Base-by-base conservation (phyloP, 1,139 yeast species). In the Suhomyces yuchorum region DNA sequence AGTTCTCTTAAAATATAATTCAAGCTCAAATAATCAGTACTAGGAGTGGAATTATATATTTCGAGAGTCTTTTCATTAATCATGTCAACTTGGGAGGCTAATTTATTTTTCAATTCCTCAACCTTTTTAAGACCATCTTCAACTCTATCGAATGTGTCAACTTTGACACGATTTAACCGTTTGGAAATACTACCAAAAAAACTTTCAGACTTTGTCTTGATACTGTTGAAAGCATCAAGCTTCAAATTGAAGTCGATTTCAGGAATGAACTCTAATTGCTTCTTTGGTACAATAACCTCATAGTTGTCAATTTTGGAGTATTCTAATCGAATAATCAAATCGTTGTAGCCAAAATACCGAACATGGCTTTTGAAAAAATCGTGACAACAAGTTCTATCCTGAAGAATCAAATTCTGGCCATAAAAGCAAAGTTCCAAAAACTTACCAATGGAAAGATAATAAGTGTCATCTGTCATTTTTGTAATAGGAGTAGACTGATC, bases 361-460 rank as follows among this genome's bases (percentile, higher is more conserved):
- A 87, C 81, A 62, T 91, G 96, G 53, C 85, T 88, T 43, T 84
- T 80, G 56, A 89, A 87, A 50, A 86, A 84, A 59, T 89, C 89
- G 64, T 93, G 97, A 1, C 74, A 66, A 64, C 99, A 95, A 3
- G 50, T 46, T 28, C 49, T 46, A 2, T 84, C 86, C 20, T 74
- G 64, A 60, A 82, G 67, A 57, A 75, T 66, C 63, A 75, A 72
- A 48, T 71, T 67, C 28, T 70, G 66, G 44, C 96, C 90, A 87
- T 96, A 91, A 61, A 91, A 92, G 36, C 87, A 75, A 23, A 92
- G 70, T 66, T 95, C 98, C 40, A 95, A 73, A 60, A 88, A 95
- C 61, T 93, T 95, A 0, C 99, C 99, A 63, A 95, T 84, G 0
- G 98, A 92, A 54, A 85, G 84, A 60, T 86, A 90, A 85, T 96